phyloP scores from a whole-genome alignment of 176 grass and related monocot genomes.

The Cenchrus americanus region DNA sequence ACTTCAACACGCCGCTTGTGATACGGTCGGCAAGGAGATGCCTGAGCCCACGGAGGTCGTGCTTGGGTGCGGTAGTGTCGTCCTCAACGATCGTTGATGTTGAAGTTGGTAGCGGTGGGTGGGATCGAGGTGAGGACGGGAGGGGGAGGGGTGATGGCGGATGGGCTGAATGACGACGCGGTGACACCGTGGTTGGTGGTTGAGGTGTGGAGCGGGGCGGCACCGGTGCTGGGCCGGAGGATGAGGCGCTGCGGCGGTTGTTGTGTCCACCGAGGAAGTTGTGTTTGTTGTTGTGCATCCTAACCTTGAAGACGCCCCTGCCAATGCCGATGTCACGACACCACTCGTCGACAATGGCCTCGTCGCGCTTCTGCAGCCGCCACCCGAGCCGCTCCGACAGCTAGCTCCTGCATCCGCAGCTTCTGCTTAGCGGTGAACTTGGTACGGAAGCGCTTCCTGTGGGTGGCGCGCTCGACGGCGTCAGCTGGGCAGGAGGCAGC shows the following conservation, averaged over 20 bases:
- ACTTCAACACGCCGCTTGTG: no score
- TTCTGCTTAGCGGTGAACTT: conserved; percentile 96
- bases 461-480: conserved; percentile 30
- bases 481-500: no score
- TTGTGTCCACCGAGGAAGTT: conserved; percentile 77
- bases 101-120: conserved; percentile 35
- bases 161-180: conserved; percentile 7
- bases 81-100: conserved; percentile 39
- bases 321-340: conserved; percentile 91
- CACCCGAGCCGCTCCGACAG: conserved; percentile 87
- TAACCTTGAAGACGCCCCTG: conserved; percentile 96
- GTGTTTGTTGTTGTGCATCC: conserved; percentile 99
- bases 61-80: no score
- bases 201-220: background rate
- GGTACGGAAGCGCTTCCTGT: conserved; percentile 86
- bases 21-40: no score
- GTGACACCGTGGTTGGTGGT: background rate
- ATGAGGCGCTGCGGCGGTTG: conserved; percentile 47
- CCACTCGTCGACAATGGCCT: conserved; percentile 77
- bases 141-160: conserved; percentile 16
- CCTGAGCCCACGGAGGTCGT: no score
- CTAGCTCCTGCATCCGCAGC: conserved; percentile 94
- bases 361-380: conserved; percentile 96
- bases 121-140: conserved; percentile 34
- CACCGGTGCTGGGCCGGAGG: background rate